Conservation (phyloP, 2,329 filamentous ascomycete genomes). For the Sporothrix brasiliensis region DNA sequence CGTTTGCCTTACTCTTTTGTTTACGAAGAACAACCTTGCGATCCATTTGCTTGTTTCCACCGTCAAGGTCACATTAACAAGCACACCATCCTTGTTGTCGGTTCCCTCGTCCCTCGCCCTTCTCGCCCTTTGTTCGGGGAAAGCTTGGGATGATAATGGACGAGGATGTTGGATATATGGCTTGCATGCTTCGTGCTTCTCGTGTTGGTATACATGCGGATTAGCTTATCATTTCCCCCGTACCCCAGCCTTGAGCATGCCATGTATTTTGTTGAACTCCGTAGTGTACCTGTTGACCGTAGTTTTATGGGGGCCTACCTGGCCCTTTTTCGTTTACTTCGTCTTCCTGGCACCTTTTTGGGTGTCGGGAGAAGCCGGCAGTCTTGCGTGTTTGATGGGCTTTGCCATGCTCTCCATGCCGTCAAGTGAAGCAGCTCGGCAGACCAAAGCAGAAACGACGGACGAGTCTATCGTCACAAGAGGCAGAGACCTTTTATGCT, state of each 20-base stretch:
- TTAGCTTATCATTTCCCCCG: conserved; percentile 2
- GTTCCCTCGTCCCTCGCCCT: neutral
- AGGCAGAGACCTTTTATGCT: neutral
- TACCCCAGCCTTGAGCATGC: neutral
- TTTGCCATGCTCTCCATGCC: neutral
- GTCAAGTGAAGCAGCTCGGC: conserved; percentile 16
- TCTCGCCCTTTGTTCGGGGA: conserved; percentile 2
- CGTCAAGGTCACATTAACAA: neutral
- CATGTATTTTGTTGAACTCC: neutral
- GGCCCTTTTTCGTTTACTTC: neutral
- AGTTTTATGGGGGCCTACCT: neutral
- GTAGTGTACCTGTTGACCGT: neutral
- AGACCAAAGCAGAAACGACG: neutral
- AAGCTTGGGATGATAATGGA: conserved; percentile 6
- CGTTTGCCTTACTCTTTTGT: no score
- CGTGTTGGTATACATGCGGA: neutral
- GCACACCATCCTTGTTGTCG: neutral
- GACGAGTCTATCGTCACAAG: neutral
- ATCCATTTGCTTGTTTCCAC: no score
- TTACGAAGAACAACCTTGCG: no score
- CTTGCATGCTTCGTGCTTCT: neutral
- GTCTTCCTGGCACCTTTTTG: neutral
- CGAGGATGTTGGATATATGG: neutral
- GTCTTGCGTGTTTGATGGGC: neutral
- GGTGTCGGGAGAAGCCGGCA: conserved; percentile 26